These are phyloP conservation scores for Aspergillus cavernicola DNA, from an alignment of 495 filamentous ascomycete genomes.

Conservation along the genomic window DNA sequence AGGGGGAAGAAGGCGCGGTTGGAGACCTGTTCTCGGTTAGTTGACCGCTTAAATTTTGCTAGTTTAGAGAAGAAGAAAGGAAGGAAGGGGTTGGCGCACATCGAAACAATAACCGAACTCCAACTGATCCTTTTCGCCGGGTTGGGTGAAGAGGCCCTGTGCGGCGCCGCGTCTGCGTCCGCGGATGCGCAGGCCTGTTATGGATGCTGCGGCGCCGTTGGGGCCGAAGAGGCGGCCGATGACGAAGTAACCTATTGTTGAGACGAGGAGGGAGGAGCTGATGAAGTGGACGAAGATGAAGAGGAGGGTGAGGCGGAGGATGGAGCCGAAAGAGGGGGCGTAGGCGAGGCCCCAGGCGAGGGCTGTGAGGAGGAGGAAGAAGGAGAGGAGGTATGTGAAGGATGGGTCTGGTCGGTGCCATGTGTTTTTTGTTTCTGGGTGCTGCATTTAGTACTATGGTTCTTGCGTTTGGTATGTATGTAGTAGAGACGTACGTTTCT, in stretches of 20 bases:
- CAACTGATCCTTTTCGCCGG: conserved; percentile 53
- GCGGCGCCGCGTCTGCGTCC: conserved; percentile 47
- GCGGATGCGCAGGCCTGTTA: conserved; percentile 40
- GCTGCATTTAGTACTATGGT: background rate
- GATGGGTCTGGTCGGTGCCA: conserved; percentile 75
- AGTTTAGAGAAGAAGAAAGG: no score
- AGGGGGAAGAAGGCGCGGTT: conserved; percentile 73
- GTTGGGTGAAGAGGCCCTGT: conserved; percentile 56
- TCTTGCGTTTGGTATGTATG: background rate
- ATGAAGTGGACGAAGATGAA: conserved; percentile 71
- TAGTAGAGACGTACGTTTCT: conserved; percentile 60
- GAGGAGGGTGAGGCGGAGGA: conserved; percentile 56
- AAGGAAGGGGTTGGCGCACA: conserved; percentile 36
- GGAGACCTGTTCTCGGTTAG: conserved; percentile 46
- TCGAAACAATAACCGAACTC: conserved; percentile 82
- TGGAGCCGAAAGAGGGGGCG: conserved; percentile 50
- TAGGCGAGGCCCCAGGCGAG: conserved; percentile 73
- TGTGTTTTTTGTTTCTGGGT: conserved; percentile 69
- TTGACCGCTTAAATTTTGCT: no score
- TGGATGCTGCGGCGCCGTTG: conserved; percentile 38
- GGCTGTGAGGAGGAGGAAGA: conserved; percentile 69
- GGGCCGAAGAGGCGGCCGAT: conserved; percentile 62
- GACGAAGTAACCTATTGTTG: conserved; percentile 61
- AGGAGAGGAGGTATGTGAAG: conserved; percentile 72
- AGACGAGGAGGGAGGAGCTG: conserved; percentile 54